Evolutionary conservation across 441 rosid genomes (phyloP), one percentile per base, ranked within the genome.

Genomic region (Theobroma grandiflorum): DNA sequence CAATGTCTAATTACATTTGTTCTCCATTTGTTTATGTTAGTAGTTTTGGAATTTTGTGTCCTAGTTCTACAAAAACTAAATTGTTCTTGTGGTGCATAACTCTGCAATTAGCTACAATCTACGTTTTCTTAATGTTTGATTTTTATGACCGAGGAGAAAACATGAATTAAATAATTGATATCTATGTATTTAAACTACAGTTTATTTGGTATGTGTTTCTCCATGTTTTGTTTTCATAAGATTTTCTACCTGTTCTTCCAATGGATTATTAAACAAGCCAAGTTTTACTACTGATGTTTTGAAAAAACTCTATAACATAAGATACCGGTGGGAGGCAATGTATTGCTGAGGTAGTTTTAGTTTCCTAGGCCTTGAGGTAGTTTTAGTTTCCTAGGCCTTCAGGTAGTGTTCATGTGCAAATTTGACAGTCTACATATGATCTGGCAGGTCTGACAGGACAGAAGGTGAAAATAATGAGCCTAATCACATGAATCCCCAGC

Each of bases 201-300:
- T 26, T 16, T 58, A 57, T 57, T 33, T 50, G 50, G 22, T 47
- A 14, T 65, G 12, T 50, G 62, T 76, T 64, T 63, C 33, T 65
- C 38, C 53, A 37, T 52, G 50, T 52, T 53, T 20, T 67, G 47
- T 66, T 52, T 52, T 33, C 61, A 37, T 33, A 15, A 55, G 50
- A 73, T 73, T 73, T 61, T 37, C 65, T 38, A 55, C 49, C 22
- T 38, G n/a, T 73, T 73, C 76, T 73, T 55, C 20, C 76, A 55
- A 38, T 38, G 76, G 76, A 73, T 38, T 73, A 38, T 57, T 55
- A 38, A 73, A 55, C 35, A 55, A 37, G 63, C 16, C 31, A 53
- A 38, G 64, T 20, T 73, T 38, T 38, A 40, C 55, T 38, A 50
- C 22, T 74, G 20, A 22, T 58, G 42, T 58, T 38, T 74, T 57